phyloP scores from a whole-genome alignment of 2,329 filamentous ascomycete species.

The Calonectria fujianensis region DNA sequence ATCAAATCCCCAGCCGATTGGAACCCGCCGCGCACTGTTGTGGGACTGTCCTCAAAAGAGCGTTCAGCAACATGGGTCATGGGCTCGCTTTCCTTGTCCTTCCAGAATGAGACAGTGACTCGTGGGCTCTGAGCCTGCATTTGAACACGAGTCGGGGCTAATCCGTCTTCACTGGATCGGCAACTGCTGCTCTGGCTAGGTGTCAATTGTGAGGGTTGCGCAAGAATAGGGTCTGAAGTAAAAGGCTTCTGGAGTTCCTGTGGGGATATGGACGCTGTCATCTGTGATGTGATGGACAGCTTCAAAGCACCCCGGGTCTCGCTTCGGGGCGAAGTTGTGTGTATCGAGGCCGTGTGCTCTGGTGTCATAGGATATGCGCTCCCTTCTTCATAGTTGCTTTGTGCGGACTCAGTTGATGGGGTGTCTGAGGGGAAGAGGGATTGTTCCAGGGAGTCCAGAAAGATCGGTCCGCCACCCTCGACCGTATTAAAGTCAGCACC shows the following conservation, averaged over 20 bases:
- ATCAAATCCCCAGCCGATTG: slow-evolving; percentile 65
- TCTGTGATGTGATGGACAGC: slow-evolving; percentile 48
- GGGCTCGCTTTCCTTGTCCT: slow-evolving; percentile 63
- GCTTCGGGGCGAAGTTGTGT: slow-evolving; percentile 65
- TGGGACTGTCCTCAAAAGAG: slow-evolving; percentile 62
- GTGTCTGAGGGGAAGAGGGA: slow-evolving; percentile 42
- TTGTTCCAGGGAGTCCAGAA: slow-evolving; percentile 61
- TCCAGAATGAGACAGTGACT: slow-evolving; percentile 74
- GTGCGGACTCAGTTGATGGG: slow-evolving; percentile 38
- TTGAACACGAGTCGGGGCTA: slow-evolving; percentile 61
- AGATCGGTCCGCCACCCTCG: slow-evolving; percentile 65
- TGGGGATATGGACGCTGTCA: slow-evolving; percentile 63
- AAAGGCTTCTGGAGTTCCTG: slow-evolving; percentile 65
- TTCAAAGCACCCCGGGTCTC: slow-evolving; percentile 56
- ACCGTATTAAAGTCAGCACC: slow-evolving; percentile 68
- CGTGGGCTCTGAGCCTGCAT: slow-evolving; percentile 72
- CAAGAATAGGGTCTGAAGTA: slow-evolving; percentile 57
- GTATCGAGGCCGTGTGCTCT: slow-evolving; percentile 69
- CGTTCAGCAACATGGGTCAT: slow-evolving; percentile 64
- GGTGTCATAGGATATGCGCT: slow-evolving; percentile 69
- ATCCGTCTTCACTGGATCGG: slow-evolving; percentile 70
- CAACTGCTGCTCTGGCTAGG: slow-evolving; percentile 70
- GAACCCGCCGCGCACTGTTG: slow-evolving; percentile 60
- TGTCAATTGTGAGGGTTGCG: slow-evolving; percentile 64
- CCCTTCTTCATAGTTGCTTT: slow-evolving; percentile 52